These are phyloP conservation scores for Alliaria petiolata DNA, from an alignment of 345 rosid genomes.

Conservation along the genomic window DNA sequence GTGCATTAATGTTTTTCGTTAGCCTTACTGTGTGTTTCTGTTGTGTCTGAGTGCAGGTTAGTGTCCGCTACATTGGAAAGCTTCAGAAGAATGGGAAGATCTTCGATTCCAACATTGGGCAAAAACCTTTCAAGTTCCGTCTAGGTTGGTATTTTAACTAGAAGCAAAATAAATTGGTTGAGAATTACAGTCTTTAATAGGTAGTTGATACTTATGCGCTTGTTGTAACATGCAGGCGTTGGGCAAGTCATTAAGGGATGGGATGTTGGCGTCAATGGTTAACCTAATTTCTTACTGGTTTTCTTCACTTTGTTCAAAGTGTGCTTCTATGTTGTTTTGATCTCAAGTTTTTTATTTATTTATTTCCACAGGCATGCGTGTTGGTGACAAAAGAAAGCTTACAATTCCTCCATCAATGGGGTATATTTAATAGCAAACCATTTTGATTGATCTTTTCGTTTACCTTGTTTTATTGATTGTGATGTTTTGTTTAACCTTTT, in stretches of 20 bases:
- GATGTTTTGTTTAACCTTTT: background rate
- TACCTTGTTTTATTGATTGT: background rate
- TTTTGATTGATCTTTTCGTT: background rate
- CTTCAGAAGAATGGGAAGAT: conserved; percentile 84
- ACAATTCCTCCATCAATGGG: conserved; percentile 71
- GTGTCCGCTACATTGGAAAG: conserved; percentile 78
- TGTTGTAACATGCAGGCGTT: conserved; percentile 47
- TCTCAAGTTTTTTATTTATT: background rate
- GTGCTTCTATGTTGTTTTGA: background rate
- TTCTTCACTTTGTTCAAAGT: background rate
- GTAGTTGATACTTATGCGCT: conserved; percentile 1
- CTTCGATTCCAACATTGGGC: conserved; percentile 80
- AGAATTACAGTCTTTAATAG: background rate
- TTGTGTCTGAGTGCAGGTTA: conserved; percentile 54
- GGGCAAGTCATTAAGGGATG: conserved; percentile 96
- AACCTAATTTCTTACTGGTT: conserved; percentile 15
- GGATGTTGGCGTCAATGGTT: conserved; percentile 98
- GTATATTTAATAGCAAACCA: conserved; percentile 30
- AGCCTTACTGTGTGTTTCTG: background rate
- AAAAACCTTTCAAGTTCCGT: conserved; percentile 78
- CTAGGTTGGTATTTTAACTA: conserved; percentile 42
- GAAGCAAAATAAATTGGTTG: background rate
- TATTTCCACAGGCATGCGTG: conserved; percentile 51
- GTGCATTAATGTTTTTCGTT: background rate
- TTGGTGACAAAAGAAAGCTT: conserved; percentile 72